These are phyloP conservation scores for Zychaea mexicana DNA, from an alignment of 371 early-diverging fungal species.

Conservation along the genomic window DNA sequence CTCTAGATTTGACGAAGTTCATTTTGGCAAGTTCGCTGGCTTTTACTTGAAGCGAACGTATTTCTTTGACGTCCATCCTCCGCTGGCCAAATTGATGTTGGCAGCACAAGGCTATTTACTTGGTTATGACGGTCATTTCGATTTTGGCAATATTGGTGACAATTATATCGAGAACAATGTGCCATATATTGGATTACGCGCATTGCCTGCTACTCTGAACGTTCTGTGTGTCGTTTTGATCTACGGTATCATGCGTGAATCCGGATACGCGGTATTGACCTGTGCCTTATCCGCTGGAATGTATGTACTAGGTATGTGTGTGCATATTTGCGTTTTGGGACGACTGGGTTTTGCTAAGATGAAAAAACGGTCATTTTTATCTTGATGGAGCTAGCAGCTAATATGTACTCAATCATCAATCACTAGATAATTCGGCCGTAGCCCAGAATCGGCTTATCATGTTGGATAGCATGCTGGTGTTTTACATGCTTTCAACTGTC, in stretches of 20 bases:
- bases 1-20: constrained; percentile 93
- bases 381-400: no score
- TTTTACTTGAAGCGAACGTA: constrained; percentile 93
- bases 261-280: constrained; percentile 83
- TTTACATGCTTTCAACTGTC: constrained; percentile 82
- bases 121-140: constrained; percentile 93
- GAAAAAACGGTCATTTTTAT: no score
- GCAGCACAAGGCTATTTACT: constrained; percentile 83
- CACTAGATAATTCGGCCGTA: constrained; percentile 84
- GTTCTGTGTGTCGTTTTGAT: constrained; percentile 77
- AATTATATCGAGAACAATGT: constrained; percentile 86
- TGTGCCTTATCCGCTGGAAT: constrained; percentile 75
- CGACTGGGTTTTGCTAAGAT: no score
- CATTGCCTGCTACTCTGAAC: constrained; percentile 82
- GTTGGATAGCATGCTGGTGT: constrained; percentile 90
- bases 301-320: constrained; percentile 88
- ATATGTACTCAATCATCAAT: neutral
- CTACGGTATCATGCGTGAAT: constrained; percentile 84
- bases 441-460: constrained; percentile 92
- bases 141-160: constrained; percentile 94
- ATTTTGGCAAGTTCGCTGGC: constrained; percentile 99
- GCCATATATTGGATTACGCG: constrained; percentile 86
- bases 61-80: constrained; percentile 99
- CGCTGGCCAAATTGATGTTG: constrained; percentile 96
- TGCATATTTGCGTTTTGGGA: no score